These are phyloP conservation scores for Globisporangium camurandrum DNA, from an alignment of 352 stramenopile genomes.

Conservation along the genomic window DNA sequence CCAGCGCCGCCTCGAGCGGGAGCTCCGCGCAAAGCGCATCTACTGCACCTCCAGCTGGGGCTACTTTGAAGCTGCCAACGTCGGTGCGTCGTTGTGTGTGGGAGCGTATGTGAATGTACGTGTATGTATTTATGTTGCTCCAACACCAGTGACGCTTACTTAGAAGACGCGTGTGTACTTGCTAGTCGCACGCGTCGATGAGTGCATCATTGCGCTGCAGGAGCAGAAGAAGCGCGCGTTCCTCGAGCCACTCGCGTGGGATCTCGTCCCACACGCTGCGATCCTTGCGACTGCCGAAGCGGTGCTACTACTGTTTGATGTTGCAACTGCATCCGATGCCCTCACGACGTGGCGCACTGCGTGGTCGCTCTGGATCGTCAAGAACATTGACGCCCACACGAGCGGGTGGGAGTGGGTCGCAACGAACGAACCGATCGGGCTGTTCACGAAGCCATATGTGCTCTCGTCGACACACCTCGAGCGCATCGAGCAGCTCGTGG, in stretches of 20 bases:
- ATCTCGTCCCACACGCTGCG: constrained; percentile 33
- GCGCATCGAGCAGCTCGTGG: constrained; percentile 24
- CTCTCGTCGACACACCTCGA: constrained; percentile 33
- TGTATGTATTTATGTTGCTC: no score
- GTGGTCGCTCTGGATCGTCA: constrained; percentile 69
- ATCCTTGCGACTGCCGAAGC: constrained; percentile 40
- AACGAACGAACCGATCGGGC: constrained; percentile 48
- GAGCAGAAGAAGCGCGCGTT: constrained; percentile 49
- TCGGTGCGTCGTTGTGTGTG: constrained; percentile 20
- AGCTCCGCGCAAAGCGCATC: constrained; percentile 27
- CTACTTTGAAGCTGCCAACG: constrained; percentile 45
- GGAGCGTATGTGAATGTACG: background rate
- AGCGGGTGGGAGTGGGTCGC: constrained; percentile 57
- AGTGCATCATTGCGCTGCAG: constrained; percentile 52
- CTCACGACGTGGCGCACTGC: constrained; percentile 33
- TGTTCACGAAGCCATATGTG: constrained; percentile 70
- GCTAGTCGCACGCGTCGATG: constrained; percentile 54
- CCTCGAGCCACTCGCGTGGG: constrained; percentile 54
- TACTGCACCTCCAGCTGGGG: constrained; percentile 41
- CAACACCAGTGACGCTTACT: no score
- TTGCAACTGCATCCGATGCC: constrained; percentile 16
- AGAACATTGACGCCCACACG: constrained; percentile 65
- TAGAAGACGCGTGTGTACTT: no score
- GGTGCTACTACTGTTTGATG: constrained; percentile 52
- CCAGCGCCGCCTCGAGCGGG: constrained; percentile 4